Evolutionary conservation across 164 flowering plant species (phyloP).

Genomic region (Vitis amurensis): DNA sequence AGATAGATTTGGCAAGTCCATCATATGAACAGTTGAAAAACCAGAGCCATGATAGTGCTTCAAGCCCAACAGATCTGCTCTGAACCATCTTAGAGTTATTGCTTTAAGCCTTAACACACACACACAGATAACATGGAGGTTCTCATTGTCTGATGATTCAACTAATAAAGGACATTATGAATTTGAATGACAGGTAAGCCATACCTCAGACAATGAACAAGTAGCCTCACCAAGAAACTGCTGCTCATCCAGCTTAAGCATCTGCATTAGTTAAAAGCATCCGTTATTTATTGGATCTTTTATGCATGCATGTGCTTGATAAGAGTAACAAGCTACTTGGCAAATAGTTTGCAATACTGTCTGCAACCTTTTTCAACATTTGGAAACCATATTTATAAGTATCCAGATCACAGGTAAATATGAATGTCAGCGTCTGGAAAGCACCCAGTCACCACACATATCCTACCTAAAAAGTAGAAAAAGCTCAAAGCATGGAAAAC

Average conservation of each 20-base stretch:
- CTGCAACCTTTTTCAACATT: background rate
- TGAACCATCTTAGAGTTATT: too few relatives aligned
- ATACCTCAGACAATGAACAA: slow-evolving; percentile 69
- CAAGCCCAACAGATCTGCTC: too few relatives aligned
- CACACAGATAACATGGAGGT: background rate
- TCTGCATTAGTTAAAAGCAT: slow-evolving; percentile 33
- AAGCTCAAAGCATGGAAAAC: background rate
- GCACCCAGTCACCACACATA: background rate
- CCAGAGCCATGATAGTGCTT: background rate
- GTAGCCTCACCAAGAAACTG: slow-evolving; percentile 70
- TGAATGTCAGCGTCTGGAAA: background rate
- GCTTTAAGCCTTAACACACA: too few relatives aligned
- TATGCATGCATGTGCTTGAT: background rate
- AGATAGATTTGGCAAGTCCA: background rate
- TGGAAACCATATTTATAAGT: background rate
- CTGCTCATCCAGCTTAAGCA: slow-evolving; percentile 67
- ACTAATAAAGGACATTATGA: background rate
- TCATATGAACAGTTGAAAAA: background rate
- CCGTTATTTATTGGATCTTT: background rate
- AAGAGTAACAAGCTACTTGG: background rate
- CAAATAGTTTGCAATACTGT: background rate
- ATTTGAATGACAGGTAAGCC: slow-evolving; percentile 10
- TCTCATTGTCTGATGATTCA: background rate
- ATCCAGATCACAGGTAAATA: background rate
- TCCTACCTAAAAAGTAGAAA: background rate